Evolutionary conservation across 176 grass and related monocot genomes (phyloP).

Genomic region (Alopecurus myosuroides): DNA sequence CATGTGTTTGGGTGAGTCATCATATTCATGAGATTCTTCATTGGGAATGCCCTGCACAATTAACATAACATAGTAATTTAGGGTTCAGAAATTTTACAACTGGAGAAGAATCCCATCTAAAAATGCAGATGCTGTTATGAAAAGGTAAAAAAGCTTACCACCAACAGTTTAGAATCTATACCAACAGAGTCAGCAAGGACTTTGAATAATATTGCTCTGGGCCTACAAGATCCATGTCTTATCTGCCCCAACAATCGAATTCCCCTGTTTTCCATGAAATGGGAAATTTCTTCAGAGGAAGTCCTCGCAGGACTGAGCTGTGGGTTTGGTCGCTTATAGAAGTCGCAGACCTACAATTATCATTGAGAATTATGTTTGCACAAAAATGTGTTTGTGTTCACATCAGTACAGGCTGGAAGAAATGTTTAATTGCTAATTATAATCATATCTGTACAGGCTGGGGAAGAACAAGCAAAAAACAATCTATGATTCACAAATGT

Average conservation of each 20-base stretch:
- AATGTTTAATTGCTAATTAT: slow-evolving; percentile 14
- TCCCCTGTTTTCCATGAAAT: slow-evolving; percentile 82
- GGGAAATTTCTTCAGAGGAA: slow-evolving; percentile 65
- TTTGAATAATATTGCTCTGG: slow-evolving; percentile 93
- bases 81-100: slow-evolving; percentile 20
- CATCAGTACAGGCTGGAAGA: background rate
- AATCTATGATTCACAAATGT: background rate
- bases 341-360: slow-evolving; percentile 74
- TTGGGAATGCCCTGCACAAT: slow-evolving; percentile 74
- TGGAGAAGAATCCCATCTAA: slow-evolving; percentile 22
- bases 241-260: slow-evolving; percentile 91
- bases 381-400: background rate
- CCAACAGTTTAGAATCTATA: slow-evolving; percentile 81
- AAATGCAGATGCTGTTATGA: slow-evolving; percentile 16
- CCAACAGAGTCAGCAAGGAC: slow-evolving; percentile 89
- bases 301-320: slow-evolving; percentile 80
- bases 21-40: slow-evolving; percentile 76
- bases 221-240: slow-evolving; percentile 93
- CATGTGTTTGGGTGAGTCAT: slow-evolving; percentile 88
- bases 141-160: slow-evolving; percentile 61
- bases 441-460: background rate
- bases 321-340: slow-evolving; percentile 79
- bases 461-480: background rate
- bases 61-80: slow-evolving; percentile 13
- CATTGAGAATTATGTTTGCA: slow-evolving; percentile 13